These are phyloP conservation scores for Eimeria necatrix DNA, from an alignment of 169 alveolate species.

Conservation along the genomic window DNA sequence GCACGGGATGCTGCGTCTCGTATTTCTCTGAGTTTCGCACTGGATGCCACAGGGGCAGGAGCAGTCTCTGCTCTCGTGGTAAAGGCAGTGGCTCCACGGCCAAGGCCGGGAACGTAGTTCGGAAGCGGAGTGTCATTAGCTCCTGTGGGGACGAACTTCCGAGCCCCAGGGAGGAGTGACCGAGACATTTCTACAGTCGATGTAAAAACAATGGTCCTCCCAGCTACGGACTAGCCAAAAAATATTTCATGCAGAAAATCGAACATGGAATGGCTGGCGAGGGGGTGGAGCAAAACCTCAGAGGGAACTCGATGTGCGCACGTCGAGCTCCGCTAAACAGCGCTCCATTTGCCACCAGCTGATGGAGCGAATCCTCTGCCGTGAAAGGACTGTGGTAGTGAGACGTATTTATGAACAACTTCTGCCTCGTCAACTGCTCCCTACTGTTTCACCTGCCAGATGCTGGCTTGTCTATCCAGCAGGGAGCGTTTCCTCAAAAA, in stretches of 20 bases:
- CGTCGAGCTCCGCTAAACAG: neutral
- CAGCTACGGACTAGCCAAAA: neutral
- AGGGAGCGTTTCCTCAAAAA: neutral
- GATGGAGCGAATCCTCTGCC: neutral
- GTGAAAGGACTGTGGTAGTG: neutral
- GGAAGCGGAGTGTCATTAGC: constrained; percentile 55
- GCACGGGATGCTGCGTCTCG: constrained; percentile 72
- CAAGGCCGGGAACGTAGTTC: constrained; percentile 78
- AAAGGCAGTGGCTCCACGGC: constrained; percentile 79
- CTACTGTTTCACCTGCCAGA: neutral
- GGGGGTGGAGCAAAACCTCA: neutral
- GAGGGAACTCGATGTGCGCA: neutral
- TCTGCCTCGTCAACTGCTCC: neutral
- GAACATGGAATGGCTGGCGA: neutral
- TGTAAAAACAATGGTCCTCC: neutral
- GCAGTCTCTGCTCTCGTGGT: constrained; percentile 81
- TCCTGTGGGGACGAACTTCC: constrained; percentile 71
- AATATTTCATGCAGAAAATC: neutral
- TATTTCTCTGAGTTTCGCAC: constrained; percentile 51
- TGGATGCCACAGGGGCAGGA: constrained; percentile 64
- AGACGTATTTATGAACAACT: neutral
- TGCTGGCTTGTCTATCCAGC: neutral
- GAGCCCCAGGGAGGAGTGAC: constrained; percentile 76
- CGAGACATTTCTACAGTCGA: constrained; percentile 19
- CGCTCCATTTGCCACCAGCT: constrained; percentile 53